Percentiles rank a stretch among this genome's conserved stretches.
phyloP scores from a whole-genome alignment of 1,284 basidiomycete species.

The Somion occarium region DNA sequence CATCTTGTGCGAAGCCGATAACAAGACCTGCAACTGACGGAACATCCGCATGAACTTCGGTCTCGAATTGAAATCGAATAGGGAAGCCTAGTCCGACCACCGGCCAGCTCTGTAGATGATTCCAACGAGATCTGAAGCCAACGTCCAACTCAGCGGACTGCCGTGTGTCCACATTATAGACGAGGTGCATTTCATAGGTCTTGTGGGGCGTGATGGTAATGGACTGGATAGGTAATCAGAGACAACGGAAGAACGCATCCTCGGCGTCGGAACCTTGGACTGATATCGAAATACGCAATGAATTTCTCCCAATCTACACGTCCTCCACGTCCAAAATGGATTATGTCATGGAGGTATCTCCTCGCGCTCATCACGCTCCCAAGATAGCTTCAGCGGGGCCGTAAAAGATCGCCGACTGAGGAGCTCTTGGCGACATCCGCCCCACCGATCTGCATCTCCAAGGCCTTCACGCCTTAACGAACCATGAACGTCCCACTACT shows the following conservation, averaged over 20 bases:
- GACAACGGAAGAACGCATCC: constrained; percentile 42
- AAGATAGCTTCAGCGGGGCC: constrained; percentile 54
- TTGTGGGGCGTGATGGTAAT: constrained; percentile 39
- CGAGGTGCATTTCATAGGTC: constrained; percentile 43
- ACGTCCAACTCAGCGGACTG: constrained; percentile 40
- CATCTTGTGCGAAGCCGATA: constrained; percentile 41
- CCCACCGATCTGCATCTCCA: constrained; percentile 47
- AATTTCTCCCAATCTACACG: constrained; percentile 69
- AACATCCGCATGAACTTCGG: constrained; percentile 16
- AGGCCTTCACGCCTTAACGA: constrained; percentile 54
- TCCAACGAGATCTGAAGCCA: constrained; percentile 36
- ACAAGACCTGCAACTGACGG: constrained; percentile 45
- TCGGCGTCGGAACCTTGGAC: constrained; percentile 36
- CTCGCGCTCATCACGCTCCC: constrained; percentile 43
- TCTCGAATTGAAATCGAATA: constrained; percentile 34
- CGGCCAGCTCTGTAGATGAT: constrained; percentile 27
- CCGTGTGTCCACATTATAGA: constrained; percentile 43
- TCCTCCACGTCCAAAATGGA: constrained; percentile 49
- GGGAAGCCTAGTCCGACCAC: constrained; percentile 50
- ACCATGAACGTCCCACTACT: constrained; percentile 66
- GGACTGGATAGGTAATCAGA: constrained; percentile 67
- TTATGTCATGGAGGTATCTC: constrained; percentile 34
- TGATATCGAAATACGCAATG: constrained; percentile 41
- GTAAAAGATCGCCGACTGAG: constrained; percentile 60
- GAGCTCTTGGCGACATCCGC: constrained; percentile 70